Base-by-base conservation (phyloP, 371 early-diverging fungal genomes). In the Rhizopus arrhizus region DNA sequence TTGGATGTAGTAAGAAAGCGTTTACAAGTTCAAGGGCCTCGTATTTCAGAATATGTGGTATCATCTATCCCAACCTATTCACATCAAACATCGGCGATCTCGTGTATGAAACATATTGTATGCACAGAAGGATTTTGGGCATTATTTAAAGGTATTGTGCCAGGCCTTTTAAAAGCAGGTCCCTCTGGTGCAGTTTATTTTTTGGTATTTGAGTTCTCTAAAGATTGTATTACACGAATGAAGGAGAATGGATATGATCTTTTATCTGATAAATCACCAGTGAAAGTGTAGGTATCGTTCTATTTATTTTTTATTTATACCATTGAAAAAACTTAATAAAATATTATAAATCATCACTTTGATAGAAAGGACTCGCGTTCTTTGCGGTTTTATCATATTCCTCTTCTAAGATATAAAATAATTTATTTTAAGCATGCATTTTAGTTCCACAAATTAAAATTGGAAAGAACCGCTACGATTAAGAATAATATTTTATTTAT, bases 111-210 rank as follows among this genome's bases (percentile, higher is more conserved):
- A 13, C 73, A 82, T 52, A 93, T 95, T 51, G 75, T 84, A 1
- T 62, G 62, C 8, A 67, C 80, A 35, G 97, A 96, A 61, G 95
- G 96, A 1, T 56, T 86, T 15, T 47, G 75, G 31, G 91, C 88
- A 0, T 72, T 96, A 7, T 96, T 94, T 68, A 91, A 91, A 55
- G 97, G 97, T 0, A 54, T 93, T 9, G 74, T 86, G 2, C 95
- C 95, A 5, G 87, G 91, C 0, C 41, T 95, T 5, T 53, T 95
- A 56, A 96, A 96, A 73, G 81, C 92, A 2, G 94, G 84, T 0
- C 94, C 94, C 0, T 77, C 85, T 0, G 83, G 89, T 22, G 95
- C 94, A 0, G 81, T 90, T 6, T 89, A 94, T 9, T 96, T 96
- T 59, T 80, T 87, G 57, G 85, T 93, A 5, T 90, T 78, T 61